phyloP scores from a whole-genome alignment of 2,329 filamentous ascomycete species.

The Apiospora arundinis region DNA sequence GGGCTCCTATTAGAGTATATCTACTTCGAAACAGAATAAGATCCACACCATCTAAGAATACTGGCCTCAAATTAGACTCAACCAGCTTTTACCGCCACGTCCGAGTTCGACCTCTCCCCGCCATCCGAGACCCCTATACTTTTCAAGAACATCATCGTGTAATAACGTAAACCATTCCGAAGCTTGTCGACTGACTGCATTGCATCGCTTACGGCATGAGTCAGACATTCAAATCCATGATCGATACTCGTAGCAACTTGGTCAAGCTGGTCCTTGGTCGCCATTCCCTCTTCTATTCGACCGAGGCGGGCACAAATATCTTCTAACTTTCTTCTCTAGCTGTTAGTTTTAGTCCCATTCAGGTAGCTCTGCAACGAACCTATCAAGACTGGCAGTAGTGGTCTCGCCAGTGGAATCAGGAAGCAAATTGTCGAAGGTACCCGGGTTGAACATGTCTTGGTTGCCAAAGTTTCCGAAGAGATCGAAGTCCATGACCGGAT shows the following conservation, averaged over 20 bases:
- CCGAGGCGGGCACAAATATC: background rate
- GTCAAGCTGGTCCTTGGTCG: background rate
- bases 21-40: background rate
- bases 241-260: slow-evolving; percentile 4
- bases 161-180: background rate
- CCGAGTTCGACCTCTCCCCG: background rate
- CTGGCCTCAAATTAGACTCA: background rate
- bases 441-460: background rate
- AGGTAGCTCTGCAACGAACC: background rate
- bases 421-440: background rate
- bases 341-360: background rate
- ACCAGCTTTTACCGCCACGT: background rate
- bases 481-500: slow-evolving; percentile 2
- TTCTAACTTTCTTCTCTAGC: slow-evolving; percentile 7
- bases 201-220: background rate
- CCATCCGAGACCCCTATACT: slow-evolving; percentile 5
- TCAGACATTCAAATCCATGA: background rate
- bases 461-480: background rate
- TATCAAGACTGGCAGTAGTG: background rate
- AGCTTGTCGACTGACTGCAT: background rate
- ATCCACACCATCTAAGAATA: background rate
- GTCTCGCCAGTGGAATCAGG: background rate
- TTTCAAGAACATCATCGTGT: background rate
- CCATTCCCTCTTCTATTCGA: background rate
- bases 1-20: background rate